Conservation (phyloP, 257 asterid species). For the Nicotiana attenuata region DNA sequence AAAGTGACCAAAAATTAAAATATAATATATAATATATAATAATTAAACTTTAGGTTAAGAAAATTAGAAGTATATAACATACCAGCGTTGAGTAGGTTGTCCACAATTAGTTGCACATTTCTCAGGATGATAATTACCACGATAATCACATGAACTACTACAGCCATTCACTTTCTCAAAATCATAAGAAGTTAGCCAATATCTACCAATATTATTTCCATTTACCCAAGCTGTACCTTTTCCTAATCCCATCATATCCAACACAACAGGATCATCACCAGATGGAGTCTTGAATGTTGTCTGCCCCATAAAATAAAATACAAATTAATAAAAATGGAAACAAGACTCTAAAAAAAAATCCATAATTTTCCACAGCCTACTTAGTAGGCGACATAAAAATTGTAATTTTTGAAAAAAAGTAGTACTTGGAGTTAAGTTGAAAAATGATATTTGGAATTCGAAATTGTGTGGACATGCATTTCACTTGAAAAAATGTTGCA, state of each 20-base stretch:
- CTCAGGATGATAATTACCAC: constrained; percentile 9
- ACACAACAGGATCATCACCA: constrained; percentile 35
- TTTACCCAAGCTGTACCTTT: constrained; percentile 47
- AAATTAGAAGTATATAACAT: neutral
- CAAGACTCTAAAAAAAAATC: too few species aligned
- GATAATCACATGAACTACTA: constrained; percentile 18
- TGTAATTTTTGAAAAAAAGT: too few species aligned
- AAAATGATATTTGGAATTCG: too few species aligned
- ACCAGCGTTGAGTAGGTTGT: constrained; percentile 32
- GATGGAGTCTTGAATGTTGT: constrained; percentile 29
- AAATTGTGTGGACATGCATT: too few species aligned
- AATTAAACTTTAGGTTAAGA: too few species aligned
- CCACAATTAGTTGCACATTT: constrained; percentile 39
- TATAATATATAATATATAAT: too few species aligned
- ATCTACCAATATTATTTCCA: constrained; percentile 37
- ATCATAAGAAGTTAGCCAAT: constrained; percentile 25
- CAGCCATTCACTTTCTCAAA: neutral
- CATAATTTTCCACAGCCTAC: too few species aligned
- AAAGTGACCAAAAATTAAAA: too few species aligned
- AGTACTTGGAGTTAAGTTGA: too few species aligned
- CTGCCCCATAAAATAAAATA: neutral
- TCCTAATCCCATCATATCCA: constrained; percentile 35
- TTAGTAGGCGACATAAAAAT: too few species aligned
- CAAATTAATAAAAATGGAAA: neutral
- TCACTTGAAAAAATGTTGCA: too few species aligned